These are phyloP conservation scores for Omphalotus olearius DNA, from an alignment of 1,284 basidiomycete genomes.

Conservation along the genomic window DNA sequence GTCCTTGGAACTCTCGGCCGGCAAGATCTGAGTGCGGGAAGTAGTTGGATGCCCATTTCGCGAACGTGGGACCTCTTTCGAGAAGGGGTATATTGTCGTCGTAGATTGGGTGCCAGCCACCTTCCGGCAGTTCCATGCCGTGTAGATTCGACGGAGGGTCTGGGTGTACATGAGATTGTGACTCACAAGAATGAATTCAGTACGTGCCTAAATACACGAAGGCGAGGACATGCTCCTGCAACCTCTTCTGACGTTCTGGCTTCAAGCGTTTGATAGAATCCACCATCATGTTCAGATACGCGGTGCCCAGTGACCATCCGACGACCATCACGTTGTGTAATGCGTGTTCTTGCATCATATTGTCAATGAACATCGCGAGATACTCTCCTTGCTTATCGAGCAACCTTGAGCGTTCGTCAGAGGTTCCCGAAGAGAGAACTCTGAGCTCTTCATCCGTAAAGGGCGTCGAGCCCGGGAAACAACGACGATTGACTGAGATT, in stretches of 20 bases:
- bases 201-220: constrained; percentile 14
- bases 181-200: constrained; percentile 1
- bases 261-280: constrained; percentile 6
- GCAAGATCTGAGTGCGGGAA: constrained; percentile 19
- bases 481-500: constrained; percentile 24
- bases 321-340: constrained; percentile 12
- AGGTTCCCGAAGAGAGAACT: constrained; percentile 2
- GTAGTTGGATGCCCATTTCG: constrained; percentile 17
- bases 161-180: not conserved
- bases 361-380: constrained; percentile 12
- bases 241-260: not conserved
- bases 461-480: constrained; percentile 22
- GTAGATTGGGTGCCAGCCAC: constrained; percentile 15
- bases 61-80: constrained; percentile 16
- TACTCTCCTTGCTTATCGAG: constrained; percentile 11
- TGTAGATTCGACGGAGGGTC: constrained; percentile 14
- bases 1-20: constrained; percentile 12
- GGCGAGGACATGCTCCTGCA: not conserved
- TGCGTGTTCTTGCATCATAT: constrained; percentile 10
- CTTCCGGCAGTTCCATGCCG: constrained; percentile 11
- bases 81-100: constrained; percentile 8
- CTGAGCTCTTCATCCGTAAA: constrained; percentile 6
- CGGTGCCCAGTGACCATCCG: constrained; percentile 18
- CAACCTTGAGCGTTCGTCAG: constrained; percentile 10
- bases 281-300: constrained; percentile 11